Evolutionary conservation across 1,139 yeast genomes (phyloP).

Genomic region (Hansenula anomala): DNA sequence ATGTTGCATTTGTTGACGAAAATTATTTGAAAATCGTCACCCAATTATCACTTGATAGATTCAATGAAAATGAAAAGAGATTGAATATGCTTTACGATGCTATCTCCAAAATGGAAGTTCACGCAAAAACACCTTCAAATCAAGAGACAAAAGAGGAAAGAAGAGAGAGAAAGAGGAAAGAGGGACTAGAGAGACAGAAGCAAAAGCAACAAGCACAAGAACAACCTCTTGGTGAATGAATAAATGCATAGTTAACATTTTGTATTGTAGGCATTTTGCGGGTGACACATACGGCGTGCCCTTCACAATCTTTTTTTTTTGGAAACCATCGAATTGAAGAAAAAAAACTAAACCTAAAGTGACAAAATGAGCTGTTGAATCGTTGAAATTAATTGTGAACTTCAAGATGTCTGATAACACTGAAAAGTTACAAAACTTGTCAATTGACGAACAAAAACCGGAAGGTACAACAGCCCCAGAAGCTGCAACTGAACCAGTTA

Average conservation of each 20-base stretch:
- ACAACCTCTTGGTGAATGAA: too few relatives aligned
- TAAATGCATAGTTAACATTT: too few relatives aligned
- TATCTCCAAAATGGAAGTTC: constrained; percentile 31
- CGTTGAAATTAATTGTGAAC: too few relatives aligned
- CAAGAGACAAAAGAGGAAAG: constrained; percentile 53
- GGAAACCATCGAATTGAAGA: too few relatives aligned
- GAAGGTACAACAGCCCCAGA: constrained; percentile 10
- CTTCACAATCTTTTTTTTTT: too few relatives aligned
- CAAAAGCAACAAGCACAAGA: not conserved
- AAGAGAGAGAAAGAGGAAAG: constrained; percentile 50
- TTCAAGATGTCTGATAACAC: constrained; percentile 31
- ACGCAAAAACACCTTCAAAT: constrained; percentile 6
- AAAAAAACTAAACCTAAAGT: too few relatives aligned
- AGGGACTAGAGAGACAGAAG: constrained; percentile 44
- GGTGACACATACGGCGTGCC: too few relatives aligned
- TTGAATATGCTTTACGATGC: constrained; percentile 42
- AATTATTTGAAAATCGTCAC: constrained; percentile 47
- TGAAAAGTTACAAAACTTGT: constrained; percentile 33
- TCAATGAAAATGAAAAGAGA: constrained; percentile 56
- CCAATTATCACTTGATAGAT: constrained; percentile 50
- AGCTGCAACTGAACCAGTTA: constrained; percentile 23
- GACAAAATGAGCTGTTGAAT: too few relatives aligned
- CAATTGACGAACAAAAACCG: constrained; percentile 23
- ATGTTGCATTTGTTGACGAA: constrained; percentile 41
- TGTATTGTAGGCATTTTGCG: too few relatives aligned